Conservation (phyloP, 192 early-diverging fungal species). For the Umbelopsis isabellina region DNA sequence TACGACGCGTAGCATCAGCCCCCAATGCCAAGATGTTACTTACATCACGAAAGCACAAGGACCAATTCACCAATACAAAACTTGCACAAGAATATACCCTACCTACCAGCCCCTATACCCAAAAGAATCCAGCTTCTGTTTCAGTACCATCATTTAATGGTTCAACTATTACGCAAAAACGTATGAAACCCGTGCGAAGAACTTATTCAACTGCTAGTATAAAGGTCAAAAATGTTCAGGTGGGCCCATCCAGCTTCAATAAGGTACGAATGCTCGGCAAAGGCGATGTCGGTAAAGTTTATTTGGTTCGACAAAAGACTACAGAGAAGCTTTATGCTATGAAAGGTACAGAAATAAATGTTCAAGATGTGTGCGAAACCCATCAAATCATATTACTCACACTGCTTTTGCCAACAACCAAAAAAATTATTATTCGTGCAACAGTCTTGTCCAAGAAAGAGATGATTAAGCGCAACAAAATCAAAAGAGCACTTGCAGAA, state of each 20-base stretch:
- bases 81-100: slow-evolving; percentile 5
- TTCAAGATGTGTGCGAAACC: not conserved
- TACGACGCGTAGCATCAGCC: slow-evolving; percentile 54
- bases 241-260: slow-evolving; percentile 83
- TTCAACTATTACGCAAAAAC: not conserved
- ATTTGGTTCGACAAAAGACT: slow-evolving; percentile 87
- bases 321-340: slow-evolving; percentile 88
- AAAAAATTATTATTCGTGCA: not conserved
- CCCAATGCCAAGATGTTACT: slow-evolving; percentile 48
- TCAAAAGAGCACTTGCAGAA: slow-evolving; percentile 96
- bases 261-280: slow-evolving; percentile 93
- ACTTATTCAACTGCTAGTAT: slow-evolving; percentile 85
- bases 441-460: slow-evolving; percentile 82
- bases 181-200: slow-evolving; percentile 55
- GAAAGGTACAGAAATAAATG: slow-evolving; percentile 75
- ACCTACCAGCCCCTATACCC: slow-evolving; percentile 31
- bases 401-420: not conserved
- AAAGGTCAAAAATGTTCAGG: slow-evolving; percentile 79
- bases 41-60: slow-evolving; percentile 17
- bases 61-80: slow-evolving; percentile 18
- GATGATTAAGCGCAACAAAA: slow-evolving; percentile 98
- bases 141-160: slow-evolving; percentile 11
- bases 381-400: not conserved
- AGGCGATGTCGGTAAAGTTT: slow-evolving; percentile 97
- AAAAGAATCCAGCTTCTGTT: slow-evolving; percentile 32